Conservation (phyloP, 192 early-diverging fungal genomes). For the Entomortierella lignicola region DNA sequence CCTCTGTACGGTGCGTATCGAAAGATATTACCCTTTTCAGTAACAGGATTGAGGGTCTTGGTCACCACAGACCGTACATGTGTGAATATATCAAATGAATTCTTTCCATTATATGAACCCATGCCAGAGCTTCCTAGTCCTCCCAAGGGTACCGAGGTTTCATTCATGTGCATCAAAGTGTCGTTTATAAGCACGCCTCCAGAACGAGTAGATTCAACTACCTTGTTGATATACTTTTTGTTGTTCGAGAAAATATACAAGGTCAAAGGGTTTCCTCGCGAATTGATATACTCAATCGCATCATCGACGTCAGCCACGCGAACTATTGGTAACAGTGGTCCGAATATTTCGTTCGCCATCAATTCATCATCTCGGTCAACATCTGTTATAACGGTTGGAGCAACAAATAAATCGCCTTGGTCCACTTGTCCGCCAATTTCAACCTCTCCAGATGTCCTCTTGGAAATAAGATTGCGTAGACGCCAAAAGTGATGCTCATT, state of each 20-base stretch:
- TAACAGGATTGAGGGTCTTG: constrained; percentile 48
- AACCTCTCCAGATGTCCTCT: constrained; percentile 61
- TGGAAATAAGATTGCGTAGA: constrained; percentile 64
- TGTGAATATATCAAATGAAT: constrained; percentile 84
- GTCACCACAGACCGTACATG: constrained; percentile 76
- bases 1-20: constrained; percentile 47
- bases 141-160: constrained; percentile 81
- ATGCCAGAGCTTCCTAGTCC: constrained; percentile 89
- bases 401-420: constrained; percentile 77
- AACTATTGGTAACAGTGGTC: constrained; percentile 89
- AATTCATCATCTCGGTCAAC: constrained; percentile 72
- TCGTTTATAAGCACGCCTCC: constrained; percentile 88
- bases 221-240: constrained; percentile 64
- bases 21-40: constrained; percentile 14
- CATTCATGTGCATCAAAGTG: constrained; percentile 73
- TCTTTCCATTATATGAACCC: constrained; percentile 85
- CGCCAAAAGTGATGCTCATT: constrained; percentile 77
- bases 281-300: constrained; percentile 74
- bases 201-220: constrained; percentile 78
- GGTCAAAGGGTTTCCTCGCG: constrained; percentile 80
- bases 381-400: constrained; percentile 82
- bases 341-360: constrained; percentile 95
- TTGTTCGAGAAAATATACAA: constrained; percentile 80
- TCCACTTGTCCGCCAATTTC: constrained; percentile 74
- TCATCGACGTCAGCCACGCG: constrained; percentile 73